A percentile compares a stretch with the other conserved stretches of the same genome.
Evolutionary conservation across 352 stramenopile species (phyloP).

Genomic region (Globisporangium paddicum): DNA sequence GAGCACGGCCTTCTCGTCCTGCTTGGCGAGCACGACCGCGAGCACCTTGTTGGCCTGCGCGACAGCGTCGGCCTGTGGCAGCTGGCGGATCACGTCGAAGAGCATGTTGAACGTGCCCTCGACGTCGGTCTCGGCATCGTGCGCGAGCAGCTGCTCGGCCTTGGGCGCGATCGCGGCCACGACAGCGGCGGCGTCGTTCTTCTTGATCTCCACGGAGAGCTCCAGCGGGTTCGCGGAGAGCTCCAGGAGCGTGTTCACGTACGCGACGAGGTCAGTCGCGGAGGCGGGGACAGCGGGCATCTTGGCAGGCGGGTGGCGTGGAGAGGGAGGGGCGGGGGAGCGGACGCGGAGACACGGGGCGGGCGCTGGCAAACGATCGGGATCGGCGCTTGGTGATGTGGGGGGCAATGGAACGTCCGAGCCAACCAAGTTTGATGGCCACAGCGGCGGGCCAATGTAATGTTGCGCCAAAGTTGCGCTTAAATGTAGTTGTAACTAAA

Average conservation of each 20-base stretch:
- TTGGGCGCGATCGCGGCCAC: slow-evolving; percentile 45
- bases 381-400: background rate
- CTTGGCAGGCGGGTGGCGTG: background rate
- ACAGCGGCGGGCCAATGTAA: background rate
- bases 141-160: slow-evolving; percentile 48
- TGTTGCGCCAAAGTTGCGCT: background rate
- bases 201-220: slow-evolving; percentile 55
- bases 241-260: slow-evolving; percentile 77
- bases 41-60: slow-evolving; percentile 45
- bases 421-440: slow-evolving; percentile 7
- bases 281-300: slow-evolving; percentile 10
- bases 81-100: slow-evolving; percentile 42
- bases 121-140: slow-evolving; percentile 74
- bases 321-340: background rate
- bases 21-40: slow-evolving; percentile 32
- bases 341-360: background rate
- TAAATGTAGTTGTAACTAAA: background rate
- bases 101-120: slow-evolving; percentile 71
- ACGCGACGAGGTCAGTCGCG: slow-evolving; percentile 62
- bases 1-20: slow-evolving; percentile 55
- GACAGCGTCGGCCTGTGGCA: slow-evolving; percentile 25
- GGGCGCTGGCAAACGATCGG: background rate
- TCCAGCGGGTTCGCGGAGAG: slow-evolving; percentile 30
- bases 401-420: background rate
- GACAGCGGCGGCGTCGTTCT: slow-evolving; percentile 46